These are phyloP conservation scores for Aureobasidium namibiae DNA, from an alignment of 2,329 filamentous ascomycete genomes.

Conservation along the genomic window DNA sequence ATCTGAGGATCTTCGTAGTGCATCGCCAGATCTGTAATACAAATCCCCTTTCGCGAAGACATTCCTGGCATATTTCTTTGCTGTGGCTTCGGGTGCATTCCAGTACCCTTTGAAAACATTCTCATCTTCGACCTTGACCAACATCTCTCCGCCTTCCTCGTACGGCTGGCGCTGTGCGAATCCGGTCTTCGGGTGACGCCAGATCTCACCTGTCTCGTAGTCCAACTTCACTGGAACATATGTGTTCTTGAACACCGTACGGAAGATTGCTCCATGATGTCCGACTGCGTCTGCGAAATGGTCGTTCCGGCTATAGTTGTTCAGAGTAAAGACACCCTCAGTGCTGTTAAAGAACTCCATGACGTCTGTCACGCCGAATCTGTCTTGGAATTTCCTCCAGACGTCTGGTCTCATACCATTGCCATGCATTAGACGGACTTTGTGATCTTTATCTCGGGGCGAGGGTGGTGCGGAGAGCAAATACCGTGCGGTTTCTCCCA, in stretches of 20 bases:
- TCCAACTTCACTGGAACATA: conserved; percentile 63
- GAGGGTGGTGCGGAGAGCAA: conserved; percentile 59
- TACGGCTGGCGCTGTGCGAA: conserved; percentile 57
- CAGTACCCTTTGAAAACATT: conserved; percentile 62
- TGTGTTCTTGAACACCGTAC: conserved; percentile 44
- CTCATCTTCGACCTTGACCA: conserved; percentile 52
- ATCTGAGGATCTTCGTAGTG: conserved; percentile 34
- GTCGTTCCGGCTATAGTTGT: conserved; percentile 45
- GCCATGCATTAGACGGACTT: conserved; percentile 52
- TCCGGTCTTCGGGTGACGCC: conserved; percentile 58
- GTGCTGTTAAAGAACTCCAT: conserved; percentile 72
- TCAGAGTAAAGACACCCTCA: conserved; percentile 59
- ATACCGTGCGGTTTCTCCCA: conserved; percentile 69
- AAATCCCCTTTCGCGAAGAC: conserved; percentile 41
- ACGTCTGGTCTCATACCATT: conserved; percentile 63
- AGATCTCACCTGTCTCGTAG: conserved; percentile 57
- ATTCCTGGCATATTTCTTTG: conserved; percentile 43
- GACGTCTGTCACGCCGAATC: conserved; percentile 55
- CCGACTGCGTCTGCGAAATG: conserved; percentile 59
- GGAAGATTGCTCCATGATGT: conserved; percentile 58
- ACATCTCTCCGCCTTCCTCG: conserved; percentile 65
- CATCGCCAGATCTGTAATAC: conserved; percentile 42
- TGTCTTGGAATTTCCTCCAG: conserved; percentile 56
- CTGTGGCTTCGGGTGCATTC: conserved; percentile 57
- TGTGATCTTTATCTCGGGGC: conserved; percentile 52